Evolutionary conservation across 257 asterid genomes (phyloP), one percentile per base, ranked within the genome.

Genomic region (Capsicum pubescens): DNA sequence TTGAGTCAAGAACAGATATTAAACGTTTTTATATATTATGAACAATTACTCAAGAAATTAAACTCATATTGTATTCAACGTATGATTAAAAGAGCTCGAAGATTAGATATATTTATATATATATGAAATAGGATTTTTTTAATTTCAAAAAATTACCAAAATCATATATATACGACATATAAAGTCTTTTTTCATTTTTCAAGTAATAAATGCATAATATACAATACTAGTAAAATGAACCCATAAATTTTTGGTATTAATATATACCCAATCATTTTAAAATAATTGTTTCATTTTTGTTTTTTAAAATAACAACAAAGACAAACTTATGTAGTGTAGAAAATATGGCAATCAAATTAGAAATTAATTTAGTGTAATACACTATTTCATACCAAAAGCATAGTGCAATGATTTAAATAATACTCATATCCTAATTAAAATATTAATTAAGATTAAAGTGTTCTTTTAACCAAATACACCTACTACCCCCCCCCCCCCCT

Each of bases 401-500:
- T 32, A 32, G 56, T 36, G n/a, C 9, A 42, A 21, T 14, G 21
- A 52, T 50, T 48, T 21, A 52, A 76, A 50, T 21, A 76, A 21
- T 52, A 50, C 52, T 36, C 26, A 68, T 44, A 44, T 7, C 48
- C 48, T 44, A 44, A 44, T 3, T 44, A 44, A 44, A 44, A 7
- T 4, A 44, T 44, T 44, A 74, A 74, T 61, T 81, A 82, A 74
- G 88, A 80, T 58, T 84, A 86, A 87, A 87, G 87, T 21, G 79
- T 17, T 56, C 85, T 86, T 86, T 86, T 84, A 72, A 84, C 90
- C 89, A 80, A 89, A 89, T 83, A 52, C 81, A 12, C 7, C 44
- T 39, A 11, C 9, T 1, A 16, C 55, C 32, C 32, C 9, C 2
- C 5, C 16, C 0, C 12, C 19, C 19, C 12, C 2, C 11, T n/a